These are phyloP conservation scores for Debaryomyces psychrophilus DNA, from an alignment of 1,139 yeast genomes.

Conservation along the genomic window DNA sequence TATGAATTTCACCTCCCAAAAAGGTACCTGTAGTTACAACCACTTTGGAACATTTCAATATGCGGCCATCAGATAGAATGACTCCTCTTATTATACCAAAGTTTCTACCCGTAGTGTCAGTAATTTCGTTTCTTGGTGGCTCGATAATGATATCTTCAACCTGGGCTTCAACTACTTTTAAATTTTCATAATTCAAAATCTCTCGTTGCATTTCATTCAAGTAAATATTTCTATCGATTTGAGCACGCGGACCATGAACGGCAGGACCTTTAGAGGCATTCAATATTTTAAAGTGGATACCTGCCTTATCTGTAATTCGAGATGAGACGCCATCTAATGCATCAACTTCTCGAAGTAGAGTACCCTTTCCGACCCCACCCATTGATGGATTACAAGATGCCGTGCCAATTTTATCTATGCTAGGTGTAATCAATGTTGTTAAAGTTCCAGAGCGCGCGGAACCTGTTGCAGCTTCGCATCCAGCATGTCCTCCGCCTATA, in stretches of 20 bases:
- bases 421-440: slow-evolving; percentile 81
- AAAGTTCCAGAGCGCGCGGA: slow-evolving; percentile 80
- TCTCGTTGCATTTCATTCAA: slow-evolving; percentile 76
- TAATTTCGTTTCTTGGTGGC: slow-evolving; percentile 22
- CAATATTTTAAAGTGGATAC: slow-evolving; percentile 86
- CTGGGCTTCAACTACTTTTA: slow-evolving; percentile 68
- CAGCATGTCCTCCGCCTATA: slow-evolving; percentile 99
- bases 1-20: slow-evolving; percentile 90
- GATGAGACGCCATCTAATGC: slow-evolving; percentile 94
- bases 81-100: slow-evolving; percentile 65
- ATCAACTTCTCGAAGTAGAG: slow-evolving; percentile 87
- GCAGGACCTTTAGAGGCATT: slow-evolving; percentile 94
- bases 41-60: slow-evolving; percentile 64
- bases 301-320: slow-evolving; percentile 84
- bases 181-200: slow-evolving; percentile 59
- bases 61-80: slow-evolving; percentile 65
- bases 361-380: slow-evolving; percentile 99
- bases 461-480: slow-evolving; percentile 96
- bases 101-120: slow-evolving; percentile 38
- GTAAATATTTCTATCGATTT: slow-evolving; percentile 85
- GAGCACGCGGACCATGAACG: slow-evolving; percentile 98
- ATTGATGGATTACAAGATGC: slow-evolving; percentile 97
- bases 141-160: slow-evolving; percentile 87
- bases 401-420: slow-evolving; percentile 75
- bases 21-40: slow-evolving; percentile 97